Evolutionary conservation across 257 asterid species (phyloP), one percentile per base, ranked within the genome.

Genomic region (Gynochthodes officinalis): DNA sequence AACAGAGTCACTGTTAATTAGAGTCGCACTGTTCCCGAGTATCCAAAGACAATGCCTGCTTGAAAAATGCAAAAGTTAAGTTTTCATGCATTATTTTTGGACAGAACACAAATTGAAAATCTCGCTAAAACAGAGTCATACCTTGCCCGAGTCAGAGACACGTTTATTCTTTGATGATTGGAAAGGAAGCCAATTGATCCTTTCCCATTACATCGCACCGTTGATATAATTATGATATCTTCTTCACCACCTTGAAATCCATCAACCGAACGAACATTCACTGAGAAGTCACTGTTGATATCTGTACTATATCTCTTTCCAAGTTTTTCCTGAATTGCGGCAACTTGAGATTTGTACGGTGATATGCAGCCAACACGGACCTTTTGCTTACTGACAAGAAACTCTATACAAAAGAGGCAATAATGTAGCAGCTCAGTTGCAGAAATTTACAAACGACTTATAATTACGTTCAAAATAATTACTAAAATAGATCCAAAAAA

Each of bases 221-320:
- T 89, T 7, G 96, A 92, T 64, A 89, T 79, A 33, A 92, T 84
- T 3, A 92, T 89, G 14, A 92, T 61, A 48, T 92, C 97, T 79
- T 92, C 89, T 78, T 92, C 96, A 8, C 96, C 96, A 33, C 96
- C 97, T 84, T 92, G 97, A 70, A 89, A 92, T 18, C 96, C 97
- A 77, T 89, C 97, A n/a, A 89, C 90, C 5, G 97, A 82, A 0
- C 88, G 85, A 15, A 92, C 88, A 70, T 80, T 87, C 39, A 89
- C 96, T 5, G 90, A 86, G 75, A 92, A 89, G 5, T 48, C 76
- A 27, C 80, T 81, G 15, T 84, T 79, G 21, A 78, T 79, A 49
- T 88, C 91, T 2, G 82, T 60, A 69, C 86, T 82, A 40, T 92
- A 89, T 30, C 69, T 73, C 69, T 82, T 83, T n/a, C 89, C 90